These are phyloP conservation scores for Juncus inflexus DNA, from an alignment of 176 grass and related monocot species.

Conservation along the genomic window DNA sequence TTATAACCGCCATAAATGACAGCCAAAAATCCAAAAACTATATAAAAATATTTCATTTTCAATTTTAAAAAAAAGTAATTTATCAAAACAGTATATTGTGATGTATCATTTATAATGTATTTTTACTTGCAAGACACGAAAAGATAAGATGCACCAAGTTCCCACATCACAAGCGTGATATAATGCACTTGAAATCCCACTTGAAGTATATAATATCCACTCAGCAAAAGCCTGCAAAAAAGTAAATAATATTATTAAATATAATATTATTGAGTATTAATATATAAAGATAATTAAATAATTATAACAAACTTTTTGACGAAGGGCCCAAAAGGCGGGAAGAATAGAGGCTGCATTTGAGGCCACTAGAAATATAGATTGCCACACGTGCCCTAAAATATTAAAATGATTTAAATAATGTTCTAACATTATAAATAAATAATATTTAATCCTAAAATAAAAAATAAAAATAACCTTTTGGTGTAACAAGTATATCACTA, in stretches of 20 bases:
- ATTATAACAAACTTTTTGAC: conserved; percentile 59
- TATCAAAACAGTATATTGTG: not conserved
- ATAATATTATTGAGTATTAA: conserved; percentile 18
- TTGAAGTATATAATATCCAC: conserved; percentile 93
- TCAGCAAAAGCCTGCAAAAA: conserved; percentile 75
- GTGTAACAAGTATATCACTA: conserved; percentile 75
- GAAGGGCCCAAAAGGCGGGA: conserved; percentile 83
- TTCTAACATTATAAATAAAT: not conserved
- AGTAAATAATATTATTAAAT: conserved; percentile 19
- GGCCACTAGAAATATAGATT: conserved; percentile 83
- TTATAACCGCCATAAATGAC: conserved; percentile 95
- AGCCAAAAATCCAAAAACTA: conserved; percentile 99
- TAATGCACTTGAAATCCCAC: conserved; percentile 84
- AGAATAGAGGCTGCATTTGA: conserved; percentile 93
- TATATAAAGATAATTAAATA: not conserved
- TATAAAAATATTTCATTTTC: conserved; percentile 9
- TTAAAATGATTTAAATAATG: conserved; percentile 2
- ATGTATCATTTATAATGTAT: not conserved
- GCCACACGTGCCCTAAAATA: conserved; percentile 83
- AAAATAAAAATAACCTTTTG: conserved; percentile 48
- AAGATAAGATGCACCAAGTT: conserved; percentile 88
- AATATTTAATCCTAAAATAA: conserved; percentile 1
- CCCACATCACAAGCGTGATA: conserved; percentile 97
- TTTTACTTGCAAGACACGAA: conserved; percentile 80
- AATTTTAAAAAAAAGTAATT: not conserved